A percentile compares a stretch with the other conserved stretches of the same genome.
Conservation (phyloP, 1,139 yeast genomes). For the Yamadazyma dendronema region DNA sequence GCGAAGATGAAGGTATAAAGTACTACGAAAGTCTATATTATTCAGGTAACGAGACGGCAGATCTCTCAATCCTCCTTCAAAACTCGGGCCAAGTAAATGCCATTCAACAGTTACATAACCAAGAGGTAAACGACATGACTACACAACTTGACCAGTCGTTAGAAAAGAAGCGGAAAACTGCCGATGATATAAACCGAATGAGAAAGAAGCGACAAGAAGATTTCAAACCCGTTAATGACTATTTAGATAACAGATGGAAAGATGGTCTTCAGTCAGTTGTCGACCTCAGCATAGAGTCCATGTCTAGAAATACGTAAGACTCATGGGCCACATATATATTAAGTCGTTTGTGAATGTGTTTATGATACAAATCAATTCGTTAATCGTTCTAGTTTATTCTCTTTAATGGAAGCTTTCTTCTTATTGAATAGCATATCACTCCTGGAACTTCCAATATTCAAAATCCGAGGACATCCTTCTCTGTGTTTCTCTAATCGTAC, state of each 20-base stretch:
- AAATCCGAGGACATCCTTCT: constrained; percentile 89
- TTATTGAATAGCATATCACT: constrained; percentile 68
- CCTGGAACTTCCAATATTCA: constrained; percentile 75
- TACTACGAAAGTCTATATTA: constrained; percentile 23
- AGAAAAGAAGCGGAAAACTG: constrained; percentile 27
- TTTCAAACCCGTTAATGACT: constrained; percentile 34
- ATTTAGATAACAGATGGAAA: constrained; percentile 37
- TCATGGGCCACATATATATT: too few relatives aligned
- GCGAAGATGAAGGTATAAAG: constrained; percentile 3
- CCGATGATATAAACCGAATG: constrained; percentile 28
- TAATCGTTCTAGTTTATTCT: constrained; percentile 11
- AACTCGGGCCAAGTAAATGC: constrained; percentile 13
- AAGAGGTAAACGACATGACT: constrained; percentile 19
- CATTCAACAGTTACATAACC: constrained; percentile 20
- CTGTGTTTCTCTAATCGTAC: constrained; percentile 76
- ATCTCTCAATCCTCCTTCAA: constrained; percentile 10
- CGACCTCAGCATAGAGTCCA: constrained; percentile 34
- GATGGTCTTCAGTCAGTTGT: constrained; percentile 38
- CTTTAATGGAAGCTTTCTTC: constrained; percentile 15
- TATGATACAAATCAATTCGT: constrained; percentile 2
- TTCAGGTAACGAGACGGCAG: constrained; percentile 9
- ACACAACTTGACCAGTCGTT: constrained; percentile 16
- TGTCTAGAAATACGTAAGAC: too few relatives aligned
- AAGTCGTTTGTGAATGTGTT: neutral
- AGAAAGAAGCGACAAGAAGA: constrained; percentile 38